Conservation (phyloP, 192 early-diverging fungal species). For the Coemansia nantahalensis region DNA sequence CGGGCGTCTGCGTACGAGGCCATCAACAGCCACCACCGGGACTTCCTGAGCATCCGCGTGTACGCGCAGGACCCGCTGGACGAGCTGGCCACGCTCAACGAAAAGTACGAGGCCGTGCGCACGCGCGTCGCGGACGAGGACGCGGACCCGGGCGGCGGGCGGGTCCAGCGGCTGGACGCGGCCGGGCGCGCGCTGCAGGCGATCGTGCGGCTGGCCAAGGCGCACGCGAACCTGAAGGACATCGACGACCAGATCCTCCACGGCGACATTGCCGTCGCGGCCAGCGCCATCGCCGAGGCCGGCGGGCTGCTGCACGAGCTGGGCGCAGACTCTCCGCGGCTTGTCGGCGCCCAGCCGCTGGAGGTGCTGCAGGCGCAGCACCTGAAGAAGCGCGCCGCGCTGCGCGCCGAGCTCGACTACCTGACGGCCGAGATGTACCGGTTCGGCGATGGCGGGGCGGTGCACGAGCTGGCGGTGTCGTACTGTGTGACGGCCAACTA, state of each 20-base stretch:
- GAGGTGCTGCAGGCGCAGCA: constrained; percentile 19
- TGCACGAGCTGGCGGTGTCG: constrained; percentile 24
- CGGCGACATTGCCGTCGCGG: constrained; percentile 40
- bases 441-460: constrained; percentile 7
- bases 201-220: constrained; percentile 31
- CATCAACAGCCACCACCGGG: constrained; percentile 39
- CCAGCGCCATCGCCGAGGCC: constrained; percentile 42
- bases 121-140: neutral
- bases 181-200: constrained; percentile 21
- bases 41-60: constrained; percentile 26
- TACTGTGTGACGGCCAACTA: constrained; percentile 23
- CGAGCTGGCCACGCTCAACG: constrained; percentile 49
- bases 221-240: constrained; percentile 44
- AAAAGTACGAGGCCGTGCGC: constrained; percentile 31
- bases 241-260: constrained; percentile 39
- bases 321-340: constrained; percentile 5
- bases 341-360: constrained; percentile 7
- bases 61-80: constrained; percentile 45
- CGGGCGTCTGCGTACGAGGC: constrained; percentile 36
- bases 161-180: constrained; percentile 16
- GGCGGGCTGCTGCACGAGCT: constrained; percentile 25
- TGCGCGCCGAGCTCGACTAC: constrained; percentile 41
- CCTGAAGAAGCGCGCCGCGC: constrained; percentile 25
- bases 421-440: constrained; percentile 23
- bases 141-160: too few species aligned